Evolutionary conservation across 2,329 filamentous ascomycete species (phyloP).

Genomic region (Lachnellula willkommii): DNA sequence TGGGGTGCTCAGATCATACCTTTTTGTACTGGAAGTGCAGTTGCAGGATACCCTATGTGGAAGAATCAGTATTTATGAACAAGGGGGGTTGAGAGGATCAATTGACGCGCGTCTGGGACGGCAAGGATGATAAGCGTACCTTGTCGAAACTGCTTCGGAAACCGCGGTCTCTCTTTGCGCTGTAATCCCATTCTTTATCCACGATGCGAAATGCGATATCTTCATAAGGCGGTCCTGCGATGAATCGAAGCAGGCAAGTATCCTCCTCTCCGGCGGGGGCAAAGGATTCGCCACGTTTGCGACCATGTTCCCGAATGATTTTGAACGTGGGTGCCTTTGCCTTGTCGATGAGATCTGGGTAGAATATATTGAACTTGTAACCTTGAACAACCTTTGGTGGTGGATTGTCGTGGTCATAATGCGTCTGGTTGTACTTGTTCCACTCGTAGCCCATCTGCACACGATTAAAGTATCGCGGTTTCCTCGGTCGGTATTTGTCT

Average conservation of each 20-base stretch:
- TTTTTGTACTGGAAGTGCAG: conserved; percentile 99
- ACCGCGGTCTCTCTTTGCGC: conserved; percentile 86
- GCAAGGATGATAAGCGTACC: conserved; percentile 48
- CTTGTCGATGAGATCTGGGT: conserved; percentile 94
- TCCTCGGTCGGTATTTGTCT: conserved; percentile 79
- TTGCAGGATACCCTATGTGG: conserved; percentile 76
- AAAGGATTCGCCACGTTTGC: conserved; percentile 84
- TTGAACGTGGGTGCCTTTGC: conserved; percentile 91
- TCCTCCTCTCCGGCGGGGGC: conserved; percentile 93
- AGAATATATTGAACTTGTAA: conserved; percentile 99
- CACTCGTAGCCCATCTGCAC: conserved; percentile 99
- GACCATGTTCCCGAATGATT: conserved; percentile 88
- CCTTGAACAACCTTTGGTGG: conserved; percentile 97
- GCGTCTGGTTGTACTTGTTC: conserved; percentile 99
- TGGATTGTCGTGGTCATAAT: conserved; percentile 97
- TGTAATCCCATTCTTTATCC: conserved; percentile 99
- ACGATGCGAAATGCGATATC: conserved; percentile 97
- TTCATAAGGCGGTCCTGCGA: conserved; percentile 91
- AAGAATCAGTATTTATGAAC: conserved; percentile 29
- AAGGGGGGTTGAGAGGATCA: conserved; percentile 7
- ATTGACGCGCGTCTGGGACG: conserved; percentile 6
- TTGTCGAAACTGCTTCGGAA: conserved; percentile 98
- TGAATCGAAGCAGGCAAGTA: conserved; percentile 92
- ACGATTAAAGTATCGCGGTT: conserved; percentile 94
- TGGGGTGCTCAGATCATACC: conserved; percentile 45